Evolutionary conservation across 1,139 yeast genomes (phyloP), one percentile per base, ranked within the genome.

Genomic region (Pichia kudriavzevii): DNA sequence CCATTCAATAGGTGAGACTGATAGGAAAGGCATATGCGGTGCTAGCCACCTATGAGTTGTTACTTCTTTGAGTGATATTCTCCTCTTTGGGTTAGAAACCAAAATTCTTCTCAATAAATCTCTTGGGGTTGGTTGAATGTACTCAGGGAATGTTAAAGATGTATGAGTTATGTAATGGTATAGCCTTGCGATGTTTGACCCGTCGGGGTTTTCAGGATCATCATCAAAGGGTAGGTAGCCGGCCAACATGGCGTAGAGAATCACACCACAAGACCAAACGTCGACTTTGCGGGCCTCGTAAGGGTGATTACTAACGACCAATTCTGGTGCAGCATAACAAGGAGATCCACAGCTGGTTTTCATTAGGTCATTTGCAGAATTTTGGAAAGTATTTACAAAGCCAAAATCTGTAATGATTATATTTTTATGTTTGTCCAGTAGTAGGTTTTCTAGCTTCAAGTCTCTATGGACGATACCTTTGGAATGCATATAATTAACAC

Each of bases 151-250:
- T 3, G 96, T 91, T 51, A 91, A 66, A 5, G 95, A 87, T 1
- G 96, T 85, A 36, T 77, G 70, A 31, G 96, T 85, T 46, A 91
- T 93, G 61, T 91, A 91, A 54, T 81, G 87, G 62, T 91, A 93
- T 41, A 91, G 67, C 56, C 81, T 79, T 20, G 91, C 85, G 52
- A 91, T 91, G 60, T 91, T 94, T 39, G 88, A 82, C 36, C 97
- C 96, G 54, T 91, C 95, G 27, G 95, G 97, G 56, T 93, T 91
- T 36, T 81, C 80, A 21, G 95, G 94, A 57, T 91, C 99, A 59
- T 91, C 98, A 56, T 91, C 99, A 66, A 87, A 91, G 2, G 99
- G 99, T 44, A 91, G 68, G 56, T 91, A 93, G 1, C 99, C 99
- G 0, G 98, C 87, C 33, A 93, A 67, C 95, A 93, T 91, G 11